Evolutionary conservation across 345 rosid species (phyloP), one percentile per base, ranked within the genome.

Genomic region (Pelargonium nanum): DNA sequence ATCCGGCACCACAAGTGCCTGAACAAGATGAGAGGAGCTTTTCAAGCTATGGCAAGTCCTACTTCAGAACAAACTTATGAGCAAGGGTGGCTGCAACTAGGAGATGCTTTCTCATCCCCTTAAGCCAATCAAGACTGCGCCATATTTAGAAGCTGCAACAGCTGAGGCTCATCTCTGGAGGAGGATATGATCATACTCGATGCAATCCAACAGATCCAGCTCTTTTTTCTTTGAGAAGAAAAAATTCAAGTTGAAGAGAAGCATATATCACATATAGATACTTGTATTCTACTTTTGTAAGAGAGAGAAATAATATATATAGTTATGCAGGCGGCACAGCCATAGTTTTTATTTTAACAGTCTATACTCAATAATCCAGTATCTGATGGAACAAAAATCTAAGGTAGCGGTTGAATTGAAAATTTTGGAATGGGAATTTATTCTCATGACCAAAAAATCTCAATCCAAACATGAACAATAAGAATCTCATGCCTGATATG

Each of bases 91-190:
- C 51, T 63, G 55, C 73, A 81, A 50, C 75, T 64, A 19, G 66
- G 58, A 3, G 81, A 81, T 48, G 70, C 69, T 22, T 81, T 81
- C 74, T 76, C 81, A 15, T 71, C 68, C 30, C 80, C 83, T 12
- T 78, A 66, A 74, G 61, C 10, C 40, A 30, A 0, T 2, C 22
- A 34, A n/a, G n/a, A n/a, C n/a, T 23, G 40, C 13, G 21, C 24
- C 26, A 44, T 19, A 17, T 22, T 57, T 6, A 5, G 24, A 8
- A 19, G 17, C 24, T 61, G 55, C n/a, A n/a, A 15, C 21, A 7
- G 52, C 10, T 45, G 2, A 4, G 5, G 40, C 4, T 28, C 32
- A 2, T 28, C 32, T 28, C 4, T 2, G 32, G 7, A 8, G 20
- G 24, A 19, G 12, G 2, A 8, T 1, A 21, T 19, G 25, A 23